Percentiles rank a stretch among this genome's conserved stretches.
Conservation (phyloP, 2,329 filamentous ascomycete genomes). For the Tympanopsis confertula region DNA sequence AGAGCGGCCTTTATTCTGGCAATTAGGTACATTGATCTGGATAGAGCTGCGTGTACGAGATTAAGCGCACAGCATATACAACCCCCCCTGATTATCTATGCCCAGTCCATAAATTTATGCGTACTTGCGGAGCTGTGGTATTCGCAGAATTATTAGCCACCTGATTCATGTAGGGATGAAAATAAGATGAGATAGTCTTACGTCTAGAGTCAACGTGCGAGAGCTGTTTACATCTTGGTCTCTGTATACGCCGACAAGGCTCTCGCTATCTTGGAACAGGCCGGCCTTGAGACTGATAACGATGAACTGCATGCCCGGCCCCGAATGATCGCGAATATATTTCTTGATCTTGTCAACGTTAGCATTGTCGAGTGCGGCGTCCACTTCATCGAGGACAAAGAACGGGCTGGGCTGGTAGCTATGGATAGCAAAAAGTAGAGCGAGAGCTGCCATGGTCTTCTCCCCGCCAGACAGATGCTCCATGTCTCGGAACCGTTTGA, state of each 20-base stretch:
- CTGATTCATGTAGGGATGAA: no score
- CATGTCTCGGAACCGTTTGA: slow-evolving; percentile 98
- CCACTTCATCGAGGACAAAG: slow-evolving; percentile 96
- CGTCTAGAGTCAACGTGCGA: slow-evolving; percentile 84
- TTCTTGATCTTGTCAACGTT: slow-evolving; percentile 95
- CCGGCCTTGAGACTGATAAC: slow-evolving; percentile 94
- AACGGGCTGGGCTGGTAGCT: slow-evolving; percentile 91
- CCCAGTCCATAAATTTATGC: no score
- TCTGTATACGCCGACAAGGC: slow-evolving; percentile 85
- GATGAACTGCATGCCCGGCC: slow-evolving; percentile 97
- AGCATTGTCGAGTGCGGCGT: slow-evolving; percentile 93
- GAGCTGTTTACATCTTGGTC: slow-evolving; percentile 90
- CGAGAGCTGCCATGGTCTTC: slow-evolving; percentile 95
- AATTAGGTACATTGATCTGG: slow-evolving; percentile 46
- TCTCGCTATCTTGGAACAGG: slow-evolving; percentile 92
- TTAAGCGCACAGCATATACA: no score
- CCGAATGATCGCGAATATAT: slow-evolving; percentile 87
- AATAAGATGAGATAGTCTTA: no score
- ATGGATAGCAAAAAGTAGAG: slow-evolving; percentile 90
- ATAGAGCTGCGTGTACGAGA: slow-evolving; percentile 46
- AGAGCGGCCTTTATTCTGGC: slow-evolving; percentile 35
- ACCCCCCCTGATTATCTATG: no score
- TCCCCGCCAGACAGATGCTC: slow-evolving; percentile 94
- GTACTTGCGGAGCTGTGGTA: no score
- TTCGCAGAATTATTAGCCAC: no score